Conservation (phyloP, 306 rosid species). For the Adenanthera pavonina region DNA sequence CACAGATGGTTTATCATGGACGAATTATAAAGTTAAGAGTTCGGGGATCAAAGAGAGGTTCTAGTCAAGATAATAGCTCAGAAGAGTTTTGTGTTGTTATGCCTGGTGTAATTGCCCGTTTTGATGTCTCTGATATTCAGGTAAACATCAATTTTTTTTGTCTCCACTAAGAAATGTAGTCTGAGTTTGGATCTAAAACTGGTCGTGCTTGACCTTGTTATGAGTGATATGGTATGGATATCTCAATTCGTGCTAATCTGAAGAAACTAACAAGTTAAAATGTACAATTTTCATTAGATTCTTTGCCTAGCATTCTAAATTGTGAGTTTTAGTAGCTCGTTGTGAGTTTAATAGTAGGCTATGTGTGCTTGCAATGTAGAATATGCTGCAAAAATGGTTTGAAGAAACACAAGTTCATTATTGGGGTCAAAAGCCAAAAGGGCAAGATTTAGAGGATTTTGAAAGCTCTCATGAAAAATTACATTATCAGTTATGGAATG, state of each 20-base stretch:
- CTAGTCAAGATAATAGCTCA: constrained; percentile 72
- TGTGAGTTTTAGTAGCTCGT: constrained; percentile 29
- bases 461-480: constrained; percentile 63
- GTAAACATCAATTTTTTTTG: constrained; percentile 45
- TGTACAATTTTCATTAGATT: background rate
- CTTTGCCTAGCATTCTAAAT: constrained; percentile 21
- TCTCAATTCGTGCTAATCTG: background rate
- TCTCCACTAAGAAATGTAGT: background rate
- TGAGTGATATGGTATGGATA: background rate
- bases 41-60: constrained; percentile 85
- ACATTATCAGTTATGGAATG: constrained; percentile 86
- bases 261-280: constrained; percentile 3
- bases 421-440: constrained; percentile 64
- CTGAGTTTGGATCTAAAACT: constrained; percentile 28
- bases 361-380: constrained; percentile 57
- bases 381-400: constrained; percentile 81
- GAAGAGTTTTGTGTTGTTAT: constrained; percentile 89
- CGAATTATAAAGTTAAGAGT: constrained; percentile 80
- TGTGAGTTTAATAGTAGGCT: constrained; percentile 37
- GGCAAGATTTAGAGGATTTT: constrained; percentile 52
- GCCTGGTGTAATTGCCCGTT: constrained; percentile 87
- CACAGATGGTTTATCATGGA: constrained; percentile 78
- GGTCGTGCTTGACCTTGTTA: constrained; percentile 11
- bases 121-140: constrained; percentile 86
- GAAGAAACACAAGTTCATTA: constrained; percentile 64